Conservation (phyloP, 192 early-diverging fungal species). For the Backusella sp. region DNA sequence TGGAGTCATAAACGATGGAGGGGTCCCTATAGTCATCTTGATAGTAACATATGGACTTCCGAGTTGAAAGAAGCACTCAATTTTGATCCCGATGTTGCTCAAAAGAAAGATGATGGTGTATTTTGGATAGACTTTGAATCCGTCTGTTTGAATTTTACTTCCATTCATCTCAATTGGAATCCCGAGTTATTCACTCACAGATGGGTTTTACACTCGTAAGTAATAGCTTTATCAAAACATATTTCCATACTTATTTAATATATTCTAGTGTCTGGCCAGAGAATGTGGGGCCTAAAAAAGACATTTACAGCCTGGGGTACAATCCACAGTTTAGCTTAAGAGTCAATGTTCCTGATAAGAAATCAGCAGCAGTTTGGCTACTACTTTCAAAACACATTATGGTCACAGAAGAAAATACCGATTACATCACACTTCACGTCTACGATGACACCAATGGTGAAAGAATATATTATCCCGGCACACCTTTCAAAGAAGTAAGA, state of each 20-base stretch:
- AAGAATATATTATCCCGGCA: constrained; percentile 65
- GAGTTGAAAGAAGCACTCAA: constrained; percentile 62
- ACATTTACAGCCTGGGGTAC: constrained; percentile 38
- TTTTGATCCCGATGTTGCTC: constrained; percentile 68
- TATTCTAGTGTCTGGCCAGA: constrained; percentile 33
- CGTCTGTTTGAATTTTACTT: constrained; percentile 74
- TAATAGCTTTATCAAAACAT: constrained; percentile 6
- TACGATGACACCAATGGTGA: constrained; percentile 68
- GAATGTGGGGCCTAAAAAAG: constrained; percentile 23
- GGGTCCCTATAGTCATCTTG: constrained; percentile 68
- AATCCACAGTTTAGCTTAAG: constrained; percentile 83
- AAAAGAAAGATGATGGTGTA: constrained; percentile 74
- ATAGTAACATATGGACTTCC: constrained; percentile 67
- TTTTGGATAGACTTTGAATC: constrained; percentile 93
- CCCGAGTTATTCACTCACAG: constrained; percentile 69
- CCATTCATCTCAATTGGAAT: constrained; percentile 92
- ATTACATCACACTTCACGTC: constrained; percentile 87
- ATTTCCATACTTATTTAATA: neutral
- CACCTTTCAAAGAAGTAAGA: constrained; percentile 45
- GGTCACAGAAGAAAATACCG: constrained; percentile 78
- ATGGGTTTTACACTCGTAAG: constrained; percentile 73
- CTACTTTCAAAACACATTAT: constrained; percentile 84
- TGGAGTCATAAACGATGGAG: constrained; percentile 91
- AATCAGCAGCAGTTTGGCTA: constrained; percentile 66
- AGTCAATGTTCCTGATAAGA: constrained; percentile 50